Evolutionary conservation across 208 protist species (phyloP).

Genomic region (Leptomonas pyrrhocoris): DNA sequence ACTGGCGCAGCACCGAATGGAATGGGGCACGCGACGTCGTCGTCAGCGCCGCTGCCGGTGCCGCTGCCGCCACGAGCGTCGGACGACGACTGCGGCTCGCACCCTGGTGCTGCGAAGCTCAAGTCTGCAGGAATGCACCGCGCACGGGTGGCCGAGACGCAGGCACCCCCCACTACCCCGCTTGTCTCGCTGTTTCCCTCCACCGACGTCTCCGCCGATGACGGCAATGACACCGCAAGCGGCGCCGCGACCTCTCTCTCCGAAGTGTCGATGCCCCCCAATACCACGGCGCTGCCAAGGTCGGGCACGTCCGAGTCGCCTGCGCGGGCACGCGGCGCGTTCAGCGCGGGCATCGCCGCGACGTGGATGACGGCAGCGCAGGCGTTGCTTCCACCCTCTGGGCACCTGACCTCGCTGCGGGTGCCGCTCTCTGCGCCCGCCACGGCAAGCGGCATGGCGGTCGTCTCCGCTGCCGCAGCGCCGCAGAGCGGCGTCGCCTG

Average conservation of each 20-base stretch:
- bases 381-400: not conserved
- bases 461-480: no score
- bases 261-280: not conserved
- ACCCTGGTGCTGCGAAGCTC: not conserved
- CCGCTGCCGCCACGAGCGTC: not conserved
- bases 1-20: not conserved
- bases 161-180: not conserved
- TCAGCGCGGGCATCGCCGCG: not conserved
- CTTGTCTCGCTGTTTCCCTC: not conserved
- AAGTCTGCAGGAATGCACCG: not conserved
- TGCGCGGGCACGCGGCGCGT: not conserved
- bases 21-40: no score
- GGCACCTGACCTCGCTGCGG: conserved; percentile 5
- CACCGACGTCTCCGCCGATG: not conserved
- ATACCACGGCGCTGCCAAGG: conserved; percentile 6
- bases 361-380: conserved; percentile 13
- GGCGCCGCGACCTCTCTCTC: not conserved
- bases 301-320: not conserved
- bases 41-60: not conserved
- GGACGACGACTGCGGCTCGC: not conserved
- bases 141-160: not conserved
- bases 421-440: conserved; percentile 4
- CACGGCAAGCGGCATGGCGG: not conserved
- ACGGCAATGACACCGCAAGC: not conserved
- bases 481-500: not conserved